Conservation (phyloP, 179 eudicot species). For the Beta lomatogona region DNA sequence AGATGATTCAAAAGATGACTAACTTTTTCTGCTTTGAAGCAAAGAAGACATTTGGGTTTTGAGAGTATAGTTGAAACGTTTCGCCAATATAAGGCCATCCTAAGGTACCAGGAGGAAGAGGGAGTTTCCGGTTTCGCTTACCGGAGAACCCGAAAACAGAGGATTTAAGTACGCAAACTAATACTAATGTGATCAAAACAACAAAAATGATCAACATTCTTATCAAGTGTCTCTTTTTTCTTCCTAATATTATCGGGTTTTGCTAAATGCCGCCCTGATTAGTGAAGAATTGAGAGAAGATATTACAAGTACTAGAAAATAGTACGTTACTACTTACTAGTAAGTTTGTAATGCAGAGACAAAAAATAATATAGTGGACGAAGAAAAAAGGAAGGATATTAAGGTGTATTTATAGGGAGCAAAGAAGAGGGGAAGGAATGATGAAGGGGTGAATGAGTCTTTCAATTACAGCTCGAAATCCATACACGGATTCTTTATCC, state of each 20-base stretch:
- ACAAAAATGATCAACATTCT: conserved; percentile 35
- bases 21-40: conserved; percentile 69
- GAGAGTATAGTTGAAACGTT: conserved; percentile 70
- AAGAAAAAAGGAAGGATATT: conserved; percentile 5
- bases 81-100: conserved; percentile 81
- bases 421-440: background rate
- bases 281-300: too few relatives aligned
- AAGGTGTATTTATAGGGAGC: conserved; percentile 35
- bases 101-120: conserved; percentile 71
- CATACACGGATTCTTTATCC: conserved; percentile 35
- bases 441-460: conserved; percentile 9
- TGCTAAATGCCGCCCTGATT: too few relatives aligned
- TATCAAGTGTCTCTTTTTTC: background rate
- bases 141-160: conserved; percentile 13
- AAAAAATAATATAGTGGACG: background rate
- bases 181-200: conserved; percentile 29
- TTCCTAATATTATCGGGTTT: background rate
- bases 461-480: conserved; percentile 41
- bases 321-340: background rate
- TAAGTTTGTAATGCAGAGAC: background rate
- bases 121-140: conserved; percentile 36
- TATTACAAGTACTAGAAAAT: background rate
- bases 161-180: conserved; percentile 35
- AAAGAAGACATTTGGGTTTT: conserved; percentile 69
- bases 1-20: conserved; percentile 22